Evolutionary conservation across 495 filamentous ascomycete species (phyloP), one percentile per base, ranked within the genome.

Genomic region (Xylaria sp.): DNA sequence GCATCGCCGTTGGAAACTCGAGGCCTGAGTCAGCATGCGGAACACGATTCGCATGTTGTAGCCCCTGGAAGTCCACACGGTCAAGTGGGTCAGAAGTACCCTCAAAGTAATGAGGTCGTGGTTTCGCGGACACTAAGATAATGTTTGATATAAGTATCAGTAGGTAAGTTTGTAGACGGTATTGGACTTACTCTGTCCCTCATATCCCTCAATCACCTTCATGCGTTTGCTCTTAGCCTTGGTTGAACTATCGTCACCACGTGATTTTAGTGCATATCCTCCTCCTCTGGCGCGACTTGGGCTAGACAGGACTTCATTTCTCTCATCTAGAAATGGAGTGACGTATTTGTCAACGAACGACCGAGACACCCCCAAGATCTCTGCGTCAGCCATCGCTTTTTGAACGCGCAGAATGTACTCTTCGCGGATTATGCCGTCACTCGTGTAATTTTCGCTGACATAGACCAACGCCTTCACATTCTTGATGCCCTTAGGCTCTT

Each of bases 401-500:
- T 93, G 92, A 85, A 93, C 92, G 61, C 91, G 78, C 26, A 81
- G 76, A 44, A 93, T 80, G 78, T 93, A 93, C 80, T 93, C 91
- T 26, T 80, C 76, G 76, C 84, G 85, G 2, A 90, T 88, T 44
- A 65, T 66, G 14, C 76, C 81, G 46, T 83, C 76, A 52, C 69
- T 64, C 9, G 82, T 79, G 37, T 82, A 71, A 48, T 48, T 48
- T 35, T 85, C 75, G 75, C 89, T 87, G 8, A 92, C 80, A 77
- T 92, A 93, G 31, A 59, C 55, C 37, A 59, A 7, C 31, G 31
- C 55, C 31, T 59, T 59, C 6, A 37, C 55, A 59, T 37, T 5
- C 55, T 19, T 59, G 55, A 37, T 59, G 55, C 17, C 31, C 1
- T 17, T 31, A 5, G 0, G 31, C 29, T 59, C 31, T 29, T 59